Evolutionary conservation across 2,329 filamentous ascomycete species (phyloP).

Genomic region (Phaeosphaeriaceae sp.): DNA sequence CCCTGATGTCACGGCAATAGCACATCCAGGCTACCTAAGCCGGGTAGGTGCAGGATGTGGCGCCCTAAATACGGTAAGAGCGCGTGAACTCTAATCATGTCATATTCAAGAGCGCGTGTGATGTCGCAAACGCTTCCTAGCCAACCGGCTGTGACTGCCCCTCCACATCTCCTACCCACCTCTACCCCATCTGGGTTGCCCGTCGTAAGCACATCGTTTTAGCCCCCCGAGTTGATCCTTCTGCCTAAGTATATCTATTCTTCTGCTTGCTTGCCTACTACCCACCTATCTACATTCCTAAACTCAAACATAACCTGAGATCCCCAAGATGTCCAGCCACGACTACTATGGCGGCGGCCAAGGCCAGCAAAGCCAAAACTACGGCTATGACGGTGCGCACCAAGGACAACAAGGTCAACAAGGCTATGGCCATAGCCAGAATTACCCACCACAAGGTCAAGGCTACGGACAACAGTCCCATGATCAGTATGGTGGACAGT

Average conservation of each 20-base stretch:
- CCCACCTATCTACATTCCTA: neutral
- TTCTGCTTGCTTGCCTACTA: neutral
- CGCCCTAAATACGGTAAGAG: slow-evolving; percentile 15
- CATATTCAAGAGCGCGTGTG: slow-evolving; percentile 30
- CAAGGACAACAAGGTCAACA: slow-evolving; percentile 26
- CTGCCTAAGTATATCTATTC: slow-evolving; percentile 5
- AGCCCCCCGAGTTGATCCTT: slow-evolving; percentile 8
- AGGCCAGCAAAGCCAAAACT: slow-evolving; percentile 29
- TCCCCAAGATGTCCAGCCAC: slow-evolving; percentile 29
- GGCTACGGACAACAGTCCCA: slow-evolving; percentile 34
- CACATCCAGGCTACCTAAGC: neutral
- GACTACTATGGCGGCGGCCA: slow-evolving; percentile 42
- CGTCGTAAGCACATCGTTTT: slow-evolving; percentile 22
- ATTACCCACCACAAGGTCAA: slow-evolving; percentile 28
- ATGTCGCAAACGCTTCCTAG: slow-evolving; percentile 20
- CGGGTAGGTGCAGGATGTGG: slow-evolving; percentile 13
- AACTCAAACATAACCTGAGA: neutral
- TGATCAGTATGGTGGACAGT: slow-evolving; percentile 35
- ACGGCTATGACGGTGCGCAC: slow-evolving; percentile 32
- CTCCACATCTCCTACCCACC: slow-evolving; percentile 10
- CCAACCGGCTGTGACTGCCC: slow-evolving; percentile 24
- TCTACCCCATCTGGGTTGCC: neutral
- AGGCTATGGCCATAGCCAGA: slow-evolving; percentile 31
- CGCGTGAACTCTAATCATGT: slow-evolving; percentile 13
- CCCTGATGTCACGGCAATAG: no score